Conservation (phyloP, 257 asterid species). For the Lycium ferocissimum region DNA sequence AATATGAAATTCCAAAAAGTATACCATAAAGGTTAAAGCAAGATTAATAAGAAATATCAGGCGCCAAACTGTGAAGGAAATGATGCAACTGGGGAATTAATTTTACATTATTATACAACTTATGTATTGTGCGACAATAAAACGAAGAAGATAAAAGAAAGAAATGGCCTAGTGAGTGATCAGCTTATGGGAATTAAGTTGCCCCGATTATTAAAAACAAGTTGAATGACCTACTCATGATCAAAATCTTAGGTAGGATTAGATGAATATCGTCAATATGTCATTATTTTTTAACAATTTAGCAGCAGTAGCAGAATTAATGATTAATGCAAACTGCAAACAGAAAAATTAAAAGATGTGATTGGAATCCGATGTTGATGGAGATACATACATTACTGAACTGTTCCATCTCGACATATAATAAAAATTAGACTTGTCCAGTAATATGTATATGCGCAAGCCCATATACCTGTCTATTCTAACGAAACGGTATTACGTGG, state of each 20-base stretch:
- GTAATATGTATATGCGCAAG: no score
- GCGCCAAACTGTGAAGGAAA: no score
- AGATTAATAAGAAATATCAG: not conserved
- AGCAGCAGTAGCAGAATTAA: not conserved
- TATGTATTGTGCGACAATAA: not conserved
- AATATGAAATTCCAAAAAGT: no score
- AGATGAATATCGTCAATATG: not conserved
- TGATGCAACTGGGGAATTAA: not conserved
- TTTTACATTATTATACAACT: not conserved
- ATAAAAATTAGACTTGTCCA: no score
- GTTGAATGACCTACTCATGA: not conserved
- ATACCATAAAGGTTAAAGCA: not conserved
- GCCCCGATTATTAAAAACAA: not conserved
- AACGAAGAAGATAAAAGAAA: not conserved
- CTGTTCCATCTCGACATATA: no score
- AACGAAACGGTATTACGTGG: no score
- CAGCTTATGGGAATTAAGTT: not conserved
- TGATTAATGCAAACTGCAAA: conserved; percentile 22
- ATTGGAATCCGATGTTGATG: not conserved
- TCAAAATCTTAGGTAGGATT: not conserved
- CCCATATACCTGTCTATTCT: no score
- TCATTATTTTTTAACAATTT: not conserved
- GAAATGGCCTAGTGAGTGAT: not conserved
- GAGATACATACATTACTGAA: not conserved
- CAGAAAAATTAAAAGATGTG: not conserved